A percentile compares a stretch with the other conserved stretches of the same genome.
These are phyloP conservation scores for Candida pseudofarinosa DNA, from an alignment of 805 yeast species.

Conservation along the genomic window DNA sequence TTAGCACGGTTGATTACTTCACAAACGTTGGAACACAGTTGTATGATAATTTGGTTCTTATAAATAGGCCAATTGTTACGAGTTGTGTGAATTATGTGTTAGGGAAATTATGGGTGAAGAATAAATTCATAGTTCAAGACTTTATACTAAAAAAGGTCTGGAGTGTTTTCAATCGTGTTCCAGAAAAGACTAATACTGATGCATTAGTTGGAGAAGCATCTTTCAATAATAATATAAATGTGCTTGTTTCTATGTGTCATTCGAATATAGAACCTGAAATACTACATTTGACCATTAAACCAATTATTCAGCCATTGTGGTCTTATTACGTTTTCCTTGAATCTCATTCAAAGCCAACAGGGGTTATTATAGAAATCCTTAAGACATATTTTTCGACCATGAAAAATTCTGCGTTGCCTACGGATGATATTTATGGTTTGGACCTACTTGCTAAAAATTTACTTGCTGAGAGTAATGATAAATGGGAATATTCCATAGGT, in stretches of 20 bases:
- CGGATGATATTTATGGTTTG: slow-evolving; percentile 17
- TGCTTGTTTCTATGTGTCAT: slow-evolving; percentile 58
- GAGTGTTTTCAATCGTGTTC: slow-evolving; percentile 26
- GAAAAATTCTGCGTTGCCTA: slow-evolving; percentile 13
- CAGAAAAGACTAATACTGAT: slow-evolving; percentile 23
- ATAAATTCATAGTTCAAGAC: slow-evolving; percentile 49
- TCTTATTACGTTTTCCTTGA: slow-evolving; percentile 38
- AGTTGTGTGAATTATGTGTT: slow-evolving; percentile 56
- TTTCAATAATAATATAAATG: slow-evolving; percentile 61
- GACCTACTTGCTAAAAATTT: slow-evolving; percentile 32
- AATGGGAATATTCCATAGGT: slow-evolving; percentile 43
- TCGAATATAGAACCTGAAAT: slow-evolving; percentile 24
- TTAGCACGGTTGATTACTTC: slow-evolving; percentile 51
- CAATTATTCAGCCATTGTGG: slow-evolving; percentile 40
- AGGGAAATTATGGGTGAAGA: slow-evolving; percentile 47
- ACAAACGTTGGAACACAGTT: slow-evolving; percentile 59
- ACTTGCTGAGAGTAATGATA: slow-evolving; percentile 22
- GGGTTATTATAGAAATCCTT: slow-evolving; percentile 34
- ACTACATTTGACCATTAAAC: slow-evolving; percentile 20
- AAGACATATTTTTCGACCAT: slow-evolving; percentile 31
- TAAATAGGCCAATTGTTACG: slow-evolving; percentile 58
- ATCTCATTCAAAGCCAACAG: slow-evolving; percentile 23
- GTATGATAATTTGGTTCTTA: slow-evolving; percentile 50
- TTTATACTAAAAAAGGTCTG: slow-evolving; percentile 54
- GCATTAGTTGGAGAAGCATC: slow-evolving; percentile 40